These are phyloP conservation scores for Zelonia costaricensis DNA, from an alignment of 208 protist species.

Conservation along the genomic window DNA sequence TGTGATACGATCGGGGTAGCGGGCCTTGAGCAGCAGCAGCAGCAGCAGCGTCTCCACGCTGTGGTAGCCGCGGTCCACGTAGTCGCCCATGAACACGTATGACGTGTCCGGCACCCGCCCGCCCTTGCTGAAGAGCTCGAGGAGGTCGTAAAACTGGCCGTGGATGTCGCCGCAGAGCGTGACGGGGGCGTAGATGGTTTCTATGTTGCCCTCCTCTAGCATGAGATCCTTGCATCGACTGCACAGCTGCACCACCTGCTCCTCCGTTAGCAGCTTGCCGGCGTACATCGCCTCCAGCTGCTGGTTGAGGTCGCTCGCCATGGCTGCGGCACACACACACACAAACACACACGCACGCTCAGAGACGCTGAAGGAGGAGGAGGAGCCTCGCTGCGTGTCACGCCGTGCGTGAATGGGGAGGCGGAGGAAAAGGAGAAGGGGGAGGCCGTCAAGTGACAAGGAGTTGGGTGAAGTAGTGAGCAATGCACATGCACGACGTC, in stretches of 20 bases:
- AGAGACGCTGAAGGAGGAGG: too few relatives aligned
- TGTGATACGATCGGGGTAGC: constrained; percentile 94
- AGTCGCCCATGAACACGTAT: constrained; percentile 95
- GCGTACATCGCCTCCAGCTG: constrained; percentile 78
- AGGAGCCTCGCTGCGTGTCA: too few relatives aligned
- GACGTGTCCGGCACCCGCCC: constrained; percentile 85
- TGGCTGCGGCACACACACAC: too few relatives aligned
- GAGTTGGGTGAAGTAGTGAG: too few relatives aligned
- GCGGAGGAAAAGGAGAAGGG: too few relatives aligned
- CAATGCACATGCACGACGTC: too few relatives aligned
- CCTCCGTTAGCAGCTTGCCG: constrained; percentile 93
- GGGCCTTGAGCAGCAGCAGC: constrained; percentile 93
- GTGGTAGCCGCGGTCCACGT: constrained; percentile 96
- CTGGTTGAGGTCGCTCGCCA: constrained; percentile 54
- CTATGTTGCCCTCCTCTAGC: constrained; percentile 95
- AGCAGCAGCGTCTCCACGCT: constrained; percentile 93
- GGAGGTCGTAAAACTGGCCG: constrained; percentile 99
- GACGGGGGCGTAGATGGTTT: constrained; percentile 95
- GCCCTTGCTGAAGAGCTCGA: constrained; percentile 97
- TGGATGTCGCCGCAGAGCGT: constrained; percentile 99
- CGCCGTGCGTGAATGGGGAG: too few relatives aligned
- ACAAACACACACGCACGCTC: too few relatives aligned
- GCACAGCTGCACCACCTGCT: constrained; percentile 89
- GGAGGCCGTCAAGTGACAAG: too few relatives aligned
- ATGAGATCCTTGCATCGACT: constrained; percentile 90